phyloP scores from a whole-genome alignment of 2,329 filamentous ascomycete genomes.

The Diplocarpon mali region DNA sequence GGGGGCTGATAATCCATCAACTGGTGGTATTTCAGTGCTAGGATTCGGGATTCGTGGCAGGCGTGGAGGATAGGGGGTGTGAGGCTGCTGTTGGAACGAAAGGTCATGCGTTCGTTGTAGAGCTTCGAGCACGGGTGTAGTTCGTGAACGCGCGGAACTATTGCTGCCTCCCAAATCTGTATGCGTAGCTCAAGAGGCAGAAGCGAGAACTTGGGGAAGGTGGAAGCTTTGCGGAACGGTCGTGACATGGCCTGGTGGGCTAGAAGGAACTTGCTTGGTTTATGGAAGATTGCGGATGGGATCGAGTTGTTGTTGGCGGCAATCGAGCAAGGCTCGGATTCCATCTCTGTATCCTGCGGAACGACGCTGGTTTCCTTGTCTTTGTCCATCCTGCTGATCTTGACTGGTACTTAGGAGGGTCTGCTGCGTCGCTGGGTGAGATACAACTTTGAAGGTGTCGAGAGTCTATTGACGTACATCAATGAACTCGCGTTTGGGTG shows the following conservation, averaged over 20 bases:
- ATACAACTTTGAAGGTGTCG: not conserved
- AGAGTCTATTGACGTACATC: not conserved
- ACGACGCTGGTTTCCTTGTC: not conserved
- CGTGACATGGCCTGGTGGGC: slow-evolving; percentile 54
- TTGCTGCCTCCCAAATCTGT: slow-evolving; percentile 20
- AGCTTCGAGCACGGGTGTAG: slow-evolving; percentile 24
- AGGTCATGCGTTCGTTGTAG: slow-evolving; percentile 25
- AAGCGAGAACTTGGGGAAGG: slow-evolving; percentile 16
- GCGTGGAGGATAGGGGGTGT: slow-evolving; percentile 22
- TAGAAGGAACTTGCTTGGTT: slow-evolving; percentile 55
- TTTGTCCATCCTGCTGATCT: not conserved
- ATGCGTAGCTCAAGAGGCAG: slow-evolving; percentile 23
- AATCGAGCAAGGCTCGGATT: not conserved
- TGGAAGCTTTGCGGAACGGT: slow-evolving; percentile 8
- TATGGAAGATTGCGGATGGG: not conserved
- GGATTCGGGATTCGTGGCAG: slow-evolving; percentile 18
- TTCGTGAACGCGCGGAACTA: slow-evolving; percentile 23
- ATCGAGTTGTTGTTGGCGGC: not conserved
- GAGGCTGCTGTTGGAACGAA: slow-evolving; percentile 22
- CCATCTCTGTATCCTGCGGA: not conserved
- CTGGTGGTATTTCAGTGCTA: slow-evolving; percentile 20
- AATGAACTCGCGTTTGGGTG: too few species aligned
- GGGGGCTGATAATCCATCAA: slow-evolving; percentile 22
- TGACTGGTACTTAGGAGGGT: too few species aligned
- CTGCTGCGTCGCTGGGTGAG: too few species aligned